A percentile compares a stretch with the other conserved stretches of the same genome.
Conservation (phyloP, 495 filamentous ascomycete species). For the Pseudoneurospora amorphoporcata region DNA sequence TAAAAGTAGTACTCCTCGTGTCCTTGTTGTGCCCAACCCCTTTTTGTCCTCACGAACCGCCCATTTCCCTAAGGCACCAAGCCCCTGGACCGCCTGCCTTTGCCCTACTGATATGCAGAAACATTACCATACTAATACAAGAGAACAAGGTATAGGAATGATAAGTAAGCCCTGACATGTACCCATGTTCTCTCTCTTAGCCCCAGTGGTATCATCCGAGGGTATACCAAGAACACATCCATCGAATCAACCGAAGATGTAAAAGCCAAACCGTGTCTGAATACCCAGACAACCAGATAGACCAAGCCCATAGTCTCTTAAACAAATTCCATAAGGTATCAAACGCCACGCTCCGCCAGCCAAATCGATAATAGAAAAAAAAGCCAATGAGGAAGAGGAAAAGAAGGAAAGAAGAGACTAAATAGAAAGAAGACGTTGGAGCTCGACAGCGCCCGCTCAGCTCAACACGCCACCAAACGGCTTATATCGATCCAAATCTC, state of each 20-base stretch:
- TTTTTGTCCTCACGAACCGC: not conserved
- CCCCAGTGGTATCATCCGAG: not conserved
- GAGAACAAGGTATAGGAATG: not conserved
- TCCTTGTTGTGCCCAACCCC: not conserved
- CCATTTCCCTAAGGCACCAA: not conserved
- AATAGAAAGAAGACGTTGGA: not conserved
- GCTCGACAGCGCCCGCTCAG: conserved; percentile 6
- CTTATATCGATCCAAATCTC: conserved; percentile 76
- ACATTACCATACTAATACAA: not conserved
- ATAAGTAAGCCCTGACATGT: not conserved
- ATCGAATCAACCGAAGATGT: not conserved
- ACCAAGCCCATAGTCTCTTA: not conserved
- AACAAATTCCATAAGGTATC: not conserved
- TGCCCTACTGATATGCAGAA: not conserved
- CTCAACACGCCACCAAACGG: conserved; percentile 48
- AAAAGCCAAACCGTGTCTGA: not conserved
- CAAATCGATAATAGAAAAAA: conserved; percentile 4
- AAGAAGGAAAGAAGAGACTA: not conserved
- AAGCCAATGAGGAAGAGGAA: conserved; percentile 1
- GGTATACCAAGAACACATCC: not conserved
- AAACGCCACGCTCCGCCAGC: not conserved
- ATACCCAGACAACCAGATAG: not conserved
- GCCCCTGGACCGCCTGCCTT: not conserved
- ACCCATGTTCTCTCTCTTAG: not conserved
- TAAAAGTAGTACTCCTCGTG: not conserved